phyloP scores from a whole-genome alignment of 176 grass and related monocot genomes.

The Musa troglodytarum region DNA sequence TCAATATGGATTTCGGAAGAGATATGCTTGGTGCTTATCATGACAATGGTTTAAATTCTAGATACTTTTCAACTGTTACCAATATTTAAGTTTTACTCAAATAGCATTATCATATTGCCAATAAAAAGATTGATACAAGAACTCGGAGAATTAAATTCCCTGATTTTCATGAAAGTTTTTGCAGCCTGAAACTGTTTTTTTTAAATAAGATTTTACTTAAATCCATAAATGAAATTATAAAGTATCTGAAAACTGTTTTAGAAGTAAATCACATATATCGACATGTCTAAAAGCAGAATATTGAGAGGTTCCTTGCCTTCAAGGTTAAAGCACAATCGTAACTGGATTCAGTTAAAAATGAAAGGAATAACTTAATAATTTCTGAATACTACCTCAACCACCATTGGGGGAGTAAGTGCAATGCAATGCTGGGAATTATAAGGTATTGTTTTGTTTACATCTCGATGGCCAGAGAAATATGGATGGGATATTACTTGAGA shows the following conservation, averaged over 20 bases:
- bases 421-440: slow-evolving; percentile 25
- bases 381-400: slow-evolving; percentile 47
- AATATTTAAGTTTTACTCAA: no score
- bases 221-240: neutral
- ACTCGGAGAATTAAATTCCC: no score
- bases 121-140: no score
- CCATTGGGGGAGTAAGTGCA: slow-evolving; percentile 29
- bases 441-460: neutral
- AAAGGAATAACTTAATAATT: neutral
- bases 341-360: neutral
- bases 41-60: neutral
- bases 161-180: no score
- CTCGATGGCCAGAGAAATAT: slow-evolving; percentile 18
- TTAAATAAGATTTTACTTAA: no score
- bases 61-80: neutral
- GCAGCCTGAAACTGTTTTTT: no score
- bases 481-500: slow-evolving; percentile 36
- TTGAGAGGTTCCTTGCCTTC: neutral
- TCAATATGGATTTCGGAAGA: neutral
- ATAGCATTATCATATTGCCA: no score
- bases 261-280: neutral
- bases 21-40: neutral
- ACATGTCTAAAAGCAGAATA: neutral
- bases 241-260: neutral
- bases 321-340: neutral